Evolutionary conservation across 2,329 filamentous ascomycete species (phyloP).

Genomic region (Xylariales sp.): DNA sequence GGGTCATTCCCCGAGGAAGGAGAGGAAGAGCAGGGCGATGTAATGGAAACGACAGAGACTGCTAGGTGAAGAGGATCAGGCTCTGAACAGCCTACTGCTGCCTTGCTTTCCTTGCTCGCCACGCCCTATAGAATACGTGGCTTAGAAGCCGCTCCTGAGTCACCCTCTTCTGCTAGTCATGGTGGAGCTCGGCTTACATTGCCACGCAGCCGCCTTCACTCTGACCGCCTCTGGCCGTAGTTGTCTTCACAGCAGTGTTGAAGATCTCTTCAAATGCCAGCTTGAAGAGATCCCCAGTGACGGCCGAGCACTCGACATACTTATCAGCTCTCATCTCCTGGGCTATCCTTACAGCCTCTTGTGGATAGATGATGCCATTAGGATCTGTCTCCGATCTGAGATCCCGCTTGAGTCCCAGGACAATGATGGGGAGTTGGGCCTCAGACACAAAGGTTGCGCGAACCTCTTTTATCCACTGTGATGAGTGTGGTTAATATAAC

Average conservation of each 20-base stretch:
- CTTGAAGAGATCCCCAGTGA: constrained; percentile 54
- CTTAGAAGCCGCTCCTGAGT: too few relatives aligned
- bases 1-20: constrained; percentile 41
- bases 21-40: constrained; percentile 25
- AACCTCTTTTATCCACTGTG: constrained; percentile 54
- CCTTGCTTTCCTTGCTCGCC: too few relatives aligned
- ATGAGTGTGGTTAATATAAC: neutral
- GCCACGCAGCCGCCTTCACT: constrained; percentile 48
- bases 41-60: constrained; percentile 29
- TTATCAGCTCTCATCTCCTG: constrained; percentile 57
- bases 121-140: too few relatives aligned
- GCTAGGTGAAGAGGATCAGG: too few relatives aligned
- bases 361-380: constrained; percentile 56
- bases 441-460: constrained; percentile 41
- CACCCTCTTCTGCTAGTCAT: too few relatives aligned
- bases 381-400: constrained; percentile 53
- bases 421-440: constrained; percentile 48
- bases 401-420: constrained; percentile 59
- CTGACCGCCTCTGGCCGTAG: constrained; percentile 42
- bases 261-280: constrained; percentile 59
- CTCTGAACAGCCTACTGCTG: too few relatives aligned
- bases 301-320: constrained; percentile 61
- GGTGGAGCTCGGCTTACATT: constrained; percentile 14
- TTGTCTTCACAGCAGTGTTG: constrained; percentile 47
- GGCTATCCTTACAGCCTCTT: constrained; percentile 53